phyloP scores from a whole-genome alignment of 176 grass and related monocot genomes.

The Coix lacrymajobi region DNA sequence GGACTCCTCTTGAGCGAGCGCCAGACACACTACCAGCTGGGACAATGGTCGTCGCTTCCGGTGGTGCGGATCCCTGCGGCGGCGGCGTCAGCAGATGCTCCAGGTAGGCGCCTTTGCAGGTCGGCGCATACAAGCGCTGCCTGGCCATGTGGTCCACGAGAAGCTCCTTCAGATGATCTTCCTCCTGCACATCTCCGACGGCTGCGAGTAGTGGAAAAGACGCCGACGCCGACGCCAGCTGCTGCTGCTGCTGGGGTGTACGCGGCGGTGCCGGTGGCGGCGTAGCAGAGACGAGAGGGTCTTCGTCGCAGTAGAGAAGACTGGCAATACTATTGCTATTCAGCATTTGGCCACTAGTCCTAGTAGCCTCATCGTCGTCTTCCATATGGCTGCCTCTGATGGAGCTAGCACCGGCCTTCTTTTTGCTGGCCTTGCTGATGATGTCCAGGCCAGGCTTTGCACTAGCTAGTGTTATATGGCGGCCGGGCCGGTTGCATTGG shows the following conservation, averaged over 20 bases:
- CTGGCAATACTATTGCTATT: not conserved
- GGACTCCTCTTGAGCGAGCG: constrained; percentile 44
- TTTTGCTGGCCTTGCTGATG: no score
- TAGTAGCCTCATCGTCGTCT: not conserved
- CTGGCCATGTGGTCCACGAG: constrained; percentile 25
- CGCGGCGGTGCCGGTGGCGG: no score
- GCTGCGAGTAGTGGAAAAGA: not conserved
- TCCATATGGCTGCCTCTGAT: not conserved
- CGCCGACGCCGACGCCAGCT: no score
- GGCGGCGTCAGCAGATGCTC: not conserved
- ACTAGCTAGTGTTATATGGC: no score
- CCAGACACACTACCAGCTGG: not conserved
- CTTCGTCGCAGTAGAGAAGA: constrained; percentile 59
- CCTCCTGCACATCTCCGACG: not conserved
- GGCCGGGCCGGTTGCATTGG: no score
- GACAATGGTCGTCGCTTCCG: not conserved
- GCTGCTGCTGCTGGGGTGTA: not conserved
- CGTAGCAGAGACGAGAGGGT: constrained; percentile 28
- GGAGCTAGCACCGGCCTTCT: no score
- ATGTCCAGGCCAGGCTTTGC: no score
- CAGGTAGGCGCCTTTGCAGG: constrained; percentile 19
- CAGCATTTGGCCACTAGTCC: not conserved
- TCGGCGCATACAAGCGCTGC: constrained; percentile 40
- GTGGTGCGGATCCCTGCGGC: not conserved
- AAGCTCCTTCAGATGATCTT: not conserved